Evolutionary conservation across 2,329 filamentous ascomycete species (phyloP).

Genomic region (Fusarium secorum): DNA sequence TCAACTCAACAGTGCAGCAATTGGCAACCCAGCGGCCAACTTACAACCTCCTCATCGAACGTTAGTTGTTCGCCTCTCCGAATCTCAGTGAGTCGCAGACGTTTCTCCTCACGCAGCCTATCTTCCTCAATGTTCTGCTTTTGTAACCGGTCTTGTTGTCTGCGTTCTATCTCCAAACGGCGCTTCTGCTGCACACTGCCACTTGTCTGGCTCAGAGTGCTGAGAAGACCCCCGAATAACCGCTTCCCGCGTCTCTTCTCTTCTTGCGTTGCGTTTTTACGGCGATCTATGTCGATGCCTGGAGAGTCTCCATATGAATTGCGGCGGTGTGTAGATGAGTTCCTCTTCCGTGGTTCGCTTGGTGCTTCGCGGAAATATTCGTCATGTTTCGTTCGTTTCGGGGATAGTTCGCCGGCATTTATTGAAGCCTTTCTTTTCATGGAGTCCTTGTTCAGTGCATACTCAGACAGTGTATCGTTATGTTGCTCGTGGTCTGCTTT

Average conservation of each 20-base stretch:
- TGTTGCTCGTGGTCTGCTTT: background rate
- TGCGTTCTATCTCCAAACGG: constrained; percentile 81
- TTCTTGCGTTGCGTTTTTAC: constrained; percentile 57
- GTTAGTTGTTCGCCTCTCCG: constrained; percentile 74
- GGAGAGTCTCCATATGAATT: constrained; percentile 11
- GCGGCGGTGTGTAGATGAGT: constrained; percentile 20
- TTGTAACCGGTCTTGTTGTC: constrained; percentile 78
- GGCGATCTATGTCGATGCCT: constrained; percentile 31
- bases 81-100: constrained; percentile 66
- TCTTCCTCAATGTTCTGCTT: constrained; percentile 76
- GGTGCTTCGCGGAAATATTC: constrained; percentile 26
- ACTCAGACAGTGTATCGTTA: background rate
- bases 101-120: constrained; percentile 69
- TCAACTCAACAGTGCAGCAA: constrained; percentile 20
- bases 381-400: constrained; percentile 42
- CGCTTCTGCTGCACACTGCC: constrained; percentile 70
- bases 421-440: constrained; percentile 45
- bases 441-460: constrained; percentile 7
- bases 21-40: constrained; percentile 45
- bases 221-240: constrained; percentile 83
- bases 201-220: constrained; percentile 77
- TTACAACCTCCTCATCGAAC: constrained; percentile 79
- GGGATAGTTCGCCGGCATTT: constrained; percentile 27
- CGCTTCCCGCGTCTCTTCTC: constrained; percentile 87
- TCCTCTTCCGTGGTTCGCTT: constrained; percentile 20